Percentiles rank a stretch among this genome's conserved stretches.
phyloP scores from a whole-genome alignment of 371 early-diverging fungal genomes.

The Coemansia linderi region DNA sequence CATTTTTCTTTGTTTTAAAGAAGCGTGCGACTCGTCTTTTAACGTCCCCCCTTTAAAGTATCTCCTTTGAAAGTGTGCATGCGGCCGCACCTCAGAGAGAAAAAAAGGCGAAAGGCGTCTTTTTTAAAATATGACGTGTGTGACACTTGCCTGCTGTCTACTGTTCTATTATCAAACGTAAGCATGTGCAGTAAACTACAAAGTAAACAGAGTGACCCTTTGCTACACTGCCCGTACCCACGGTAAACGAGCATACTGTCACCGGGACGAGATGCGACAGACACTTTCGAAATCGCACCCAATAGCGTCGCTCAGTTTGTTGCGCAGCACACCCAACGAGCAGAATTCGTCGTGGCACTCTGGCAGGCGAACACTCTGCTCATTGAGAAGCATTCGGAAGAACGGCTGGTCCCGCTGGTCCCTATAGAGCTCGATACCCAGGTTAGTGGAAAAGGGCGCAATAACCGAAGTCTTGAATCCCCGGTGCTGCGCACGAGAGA shows the following conservation, averaged over 20 bases:
- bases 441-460: conserved; percentile 37
- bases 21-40: neutral
- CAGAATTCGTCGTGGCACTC: conserved; percentile 28
- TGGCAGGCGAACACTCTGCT: conserved; percentile 16
- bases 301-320: conserved; percentile 12
- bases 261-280: conserved; percentile 5
- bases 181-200: neutral
- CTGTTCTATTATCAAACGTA: conserved; percentile 8
- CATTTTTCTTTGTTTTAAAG: neutral
- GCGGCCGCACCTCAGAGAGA: neutral
- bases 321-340: conserved; percentile 28
- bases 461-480: conserved; percentile 31
- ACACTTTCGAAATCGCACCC: conserved; percentile 28
- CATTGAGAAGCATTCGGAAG: conserved; percentile 39
- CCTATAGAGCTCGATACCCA: conserved; percentile 32
- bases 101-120: neutral
- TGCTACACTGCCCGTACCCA: conserved; percentile 3
- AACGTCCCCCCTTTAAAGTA: neutral
- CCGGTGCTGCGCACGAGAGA: neutral
- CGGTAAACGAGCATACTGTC: neutral
- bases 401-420: conserved; percentile 8
- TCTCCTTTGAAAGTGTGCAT: neutral
- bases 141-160: neutral
- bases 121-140: conserved; percentile 1
- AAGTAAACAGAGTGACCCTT: neutral